Evolutionary conservation across 345 rosid genomes (phyloP).

Genomic region (Citrus glauca): DNA sequence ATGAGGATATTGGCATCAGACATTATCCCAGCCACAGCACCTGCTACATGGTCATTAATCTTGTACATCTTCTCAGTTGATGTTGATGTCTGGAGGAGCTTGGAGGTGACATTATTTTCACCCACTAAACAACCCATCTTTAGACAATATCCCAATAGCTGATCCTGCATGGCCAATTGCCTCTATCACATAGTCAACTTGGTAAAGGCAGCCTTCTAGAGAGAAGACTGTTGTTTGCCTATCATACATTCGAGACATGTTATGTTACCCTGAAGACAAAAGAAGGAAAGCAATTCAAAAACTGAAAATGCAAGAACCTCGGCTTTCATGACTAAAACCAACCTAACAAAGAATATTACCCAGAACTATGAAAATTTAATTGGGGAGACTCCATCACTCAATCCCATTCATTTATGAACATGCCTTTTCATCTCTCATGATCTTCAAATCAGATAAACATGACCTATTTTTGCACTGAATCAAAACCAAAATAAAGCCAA

Average conservation of each 20-base stretch:
- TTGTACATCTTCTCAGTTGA: conserved; percentile 94
- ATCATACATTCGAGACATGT: conserved; percentile 94
- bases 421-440: not conserved
- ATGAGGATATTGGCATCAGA: conserved; percentile 94
- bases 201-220: conserved; percentile 97
- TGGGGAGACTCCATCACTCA: not conserved
- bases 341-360: not conserved
- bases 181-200: conserved; percentile 95
- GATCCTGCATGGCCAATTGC: conserved; percentile 95
- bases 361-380: not conserved
- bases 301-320: not conserved
- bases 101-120: conserved; percentile 96
- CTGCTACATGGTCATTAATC: conserved; percentile 91
- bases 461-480: not conserved
- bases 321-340: no score
- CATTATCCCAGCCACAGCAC: conserved; percentile 98
- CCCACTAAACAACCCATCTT: conserved; percentile 95
- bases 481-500: not conserved
- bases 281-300: no score
- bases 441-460: not conserved
- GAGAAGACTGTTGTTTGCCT: conserved; percentile 96
- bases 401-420: not conserved
- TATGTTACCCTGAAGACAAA: not conserved
- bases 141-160: conserved; percentile 82
- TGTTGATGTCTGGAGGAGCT: conserved; percentile 85